These are phyloP conservation scores for Aureoboletus auriporus DNA, from an alignment of 768 basidiomycete genomes.

Conservation along the genomic window DNA sequence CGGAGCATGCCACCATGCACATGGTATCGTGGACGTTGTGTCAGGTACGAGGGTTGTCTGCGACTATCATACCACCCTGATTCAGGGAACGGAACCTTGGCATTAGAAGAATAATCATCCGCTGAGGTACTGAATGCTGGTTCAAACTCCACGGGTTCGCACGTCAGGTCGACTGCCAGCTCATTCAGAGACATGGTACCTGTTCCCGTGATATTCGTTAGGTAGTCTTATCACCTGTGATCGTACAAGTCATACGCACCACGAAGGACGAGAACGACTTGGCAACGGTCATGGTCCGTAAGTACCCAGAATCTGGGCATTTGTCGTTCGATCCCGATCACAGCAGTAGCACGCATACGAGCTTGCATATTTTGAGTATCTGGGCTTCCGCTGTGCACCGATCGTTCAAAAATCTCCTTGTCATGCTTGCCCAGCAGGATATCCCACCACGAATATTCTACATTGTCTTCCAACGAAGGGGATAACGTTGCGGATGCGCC, in stretches of 20 bases:
- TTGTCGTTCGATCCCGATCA: conserved; percentile 60
- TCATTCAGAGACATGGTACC: conserved; percentile 88
- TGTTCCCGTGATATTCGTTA: conserved; percentile 19
- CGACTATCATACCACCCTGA: conserved; percentile 20
- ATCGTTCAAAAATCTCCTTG: conserved; percentile 75
- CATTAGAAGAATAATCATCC: conserved; percentile 28
- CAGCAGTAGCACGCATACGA: conserved; percentile 53
- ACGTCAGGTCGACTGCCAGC: conserved; percentile 81
- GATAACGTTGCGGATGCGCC: conserved; percentile 30
- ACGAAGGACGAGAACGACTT: conserved; percentile 74
- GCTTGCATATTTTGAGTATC: conserved; percentile 24
- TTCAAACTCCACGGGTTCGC: conserved; percentile 66
- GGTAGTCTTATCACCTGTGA: neutral
- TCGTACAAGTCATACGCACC: conserved; percentile 33
- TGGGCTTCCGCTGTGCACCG: conserved; percentile 31
- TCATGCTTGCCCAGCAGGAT: conserved; percentile 77
- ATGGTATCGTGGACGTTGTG: conserved; percentile 40
- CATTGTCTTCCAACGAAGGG: conserved; percentile 18
- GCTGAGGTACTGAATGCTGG: conserved; percentile 40
- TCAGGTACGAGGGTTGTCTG: conserved; percentile 22
- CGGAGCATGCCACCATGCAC: conserved; percentile 81
- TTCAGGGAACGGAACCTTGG: conserved; percentile 35
- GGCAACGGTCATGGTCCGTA: conserved; percentile 69
- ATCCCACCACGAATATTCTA: conserved; percentile 78
- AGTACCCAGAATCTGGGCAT: conserved; percentile 88